Percentiles rank a stretch among this genome's conserved stretches.
Evolutionary conservation across 2,329 filamentous ascomycete genomes (phyloP).

Genomic region (Ophiostoma fasciatum): DNA sequence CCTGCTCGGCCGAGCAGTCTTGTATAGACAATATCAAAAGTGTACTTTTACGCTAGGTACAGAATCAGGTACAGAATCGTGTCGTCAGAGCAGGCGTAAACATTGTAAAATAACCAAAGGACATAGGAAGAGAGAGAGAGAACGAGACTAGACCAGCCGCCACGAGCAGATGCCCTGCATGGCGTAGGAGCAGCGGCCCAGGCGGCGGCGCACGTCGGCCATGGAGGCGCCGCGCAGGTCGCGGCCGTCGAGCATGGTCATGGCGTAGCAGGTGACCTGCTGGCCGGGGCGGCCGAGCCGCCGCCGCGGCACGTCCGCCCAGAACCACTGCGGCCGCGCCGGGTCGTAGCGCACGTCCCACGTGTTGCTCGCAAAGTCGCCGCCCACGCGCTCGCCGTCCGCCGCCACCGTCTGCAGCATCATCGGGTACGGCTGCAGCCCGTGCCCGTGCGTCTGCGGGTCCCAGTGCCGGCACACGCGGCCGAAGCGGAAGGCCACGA

Average conservation of each 20-base stretch:
- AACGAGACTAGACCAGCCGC: conserved; percentile 27
- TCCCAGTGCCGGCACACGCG: conserved; percentile 75
- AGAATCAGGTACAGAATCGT: neutral
- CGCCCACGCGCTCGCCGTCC: conserved; percentile 47
- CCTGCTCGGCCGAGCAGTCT: neutral
- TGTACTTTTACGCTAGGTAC: too few relatives aligned
- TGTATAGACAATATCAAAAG: neutral
- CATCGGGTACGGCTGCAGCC: conserved; percentile 54
- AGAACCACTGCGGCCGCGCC: conserved; percentile 56
- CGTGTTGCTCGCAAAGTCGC: too few relatives aligned
- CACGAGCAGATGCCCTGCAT: conserved; percentile 32
- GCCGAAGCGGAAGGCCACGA: conserved; percentile 65
- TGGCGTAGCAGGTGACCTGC: conserved; percentile 46
- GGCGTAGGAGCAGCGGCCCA: conserved; percentile 28
- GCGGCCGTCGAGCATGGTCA: conserved; percentile 32
- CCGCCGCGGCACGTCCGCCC: conserved; percentile 54
- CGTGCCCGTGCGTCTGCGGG: conserved; percentile 49
- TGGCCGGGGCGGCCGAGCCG: conserved; percentile 57
- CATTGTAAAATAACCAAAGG: neutral
- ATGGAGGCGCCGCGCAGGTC: conserved; percentile 34
- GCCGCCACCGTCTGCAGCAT: conserved; percentile 51
- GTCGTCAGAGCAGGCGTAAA: too few relatives aligned
- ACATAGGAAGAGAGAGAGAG: neutral
- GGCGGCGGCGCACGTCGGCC: conserved; percentile 29
- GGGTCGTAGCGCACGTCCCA: conserved; percentile 60